phyloP scores from a whole-genome alignment of 805 yeast genomes.

The Saccharomycopsis fermentans region DNA sequence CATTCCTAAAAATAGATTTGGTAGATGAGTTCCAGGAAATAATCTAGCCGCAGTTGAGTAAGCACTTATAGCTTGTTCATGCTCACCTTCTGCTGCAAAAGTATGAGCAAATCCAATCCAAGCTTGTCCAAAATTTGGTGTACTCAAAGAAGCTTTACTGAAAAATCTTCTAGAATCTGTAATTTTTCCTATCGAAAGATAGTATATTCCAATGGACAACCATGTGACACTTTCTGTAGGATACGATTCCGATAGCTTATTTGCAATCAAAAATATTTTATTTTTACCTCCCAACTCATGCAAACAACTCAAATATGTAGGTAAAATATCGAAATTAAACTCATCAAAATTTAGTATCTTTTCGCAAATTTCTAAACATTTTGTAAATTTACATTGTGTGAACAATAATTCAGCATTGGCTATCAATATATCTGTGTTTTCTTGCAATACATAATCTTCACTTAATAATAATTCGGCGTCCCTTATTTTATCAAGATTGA shows the following conservation, averaged over 20 bases:
- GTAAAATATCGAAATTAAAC: slow-evolving; percentile 59
- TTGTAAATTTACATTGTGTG: slow-evolving; percentile 68
- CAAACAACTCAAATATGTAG: slow-evolving; percentile 72
- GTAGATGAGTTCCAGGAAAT: slow-evolving; percentile 85
- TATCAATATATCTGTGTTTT: slow-evolving; percentile 58
- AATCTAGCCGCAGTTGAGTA: slow-evolving; percentile 91
- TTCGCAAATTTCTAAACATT: slow-evolving; percentile 70
- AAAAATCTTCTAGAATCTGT: slow-evolving; percentile 81
- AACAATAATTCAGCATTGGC: slow-evolving; percentile 62
- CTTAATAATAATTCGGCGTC: slow-evolving; percentile 57
- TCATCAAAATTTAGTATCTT: slow-evolving; percentile 45
- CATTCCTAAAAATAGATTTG: slow-evolving; percentile 88
- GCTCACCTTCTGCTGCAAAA: slow-evolving; percentile 96
- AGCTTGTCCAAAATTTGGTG: slow-evolving; percentile 87
- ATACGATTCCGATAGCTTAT: slow-evolving; percentile 73
- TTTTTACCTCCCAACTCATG: slow-evolving; percentile 79
- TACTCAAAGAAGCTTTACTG: slow-evolving; percentile 77
- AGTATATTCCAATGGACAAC: slow-evolving; percentile 89
- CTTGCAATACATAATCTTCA: slow-evolving; percentile 63
- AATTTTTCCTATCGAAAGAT: slow-evolving; percentile 60
- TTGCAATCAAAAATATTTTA: slow-evolving; percentile 70
- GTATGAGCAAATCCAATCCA: slow-evolving; percentile 99
- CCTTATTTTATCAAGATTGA: slow-evolving; percentile 44
- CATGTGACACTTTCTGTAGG: slow-evolving; percentile 80
- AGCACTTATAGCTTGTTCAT: slow-evolving; percentile 95